A percentile compares a stretch with the other conserved stretches of the same genome.
Conservation (phyloP, 1,284 basidiomycete genomes). For the Hemileia vastatrix region DNA sequence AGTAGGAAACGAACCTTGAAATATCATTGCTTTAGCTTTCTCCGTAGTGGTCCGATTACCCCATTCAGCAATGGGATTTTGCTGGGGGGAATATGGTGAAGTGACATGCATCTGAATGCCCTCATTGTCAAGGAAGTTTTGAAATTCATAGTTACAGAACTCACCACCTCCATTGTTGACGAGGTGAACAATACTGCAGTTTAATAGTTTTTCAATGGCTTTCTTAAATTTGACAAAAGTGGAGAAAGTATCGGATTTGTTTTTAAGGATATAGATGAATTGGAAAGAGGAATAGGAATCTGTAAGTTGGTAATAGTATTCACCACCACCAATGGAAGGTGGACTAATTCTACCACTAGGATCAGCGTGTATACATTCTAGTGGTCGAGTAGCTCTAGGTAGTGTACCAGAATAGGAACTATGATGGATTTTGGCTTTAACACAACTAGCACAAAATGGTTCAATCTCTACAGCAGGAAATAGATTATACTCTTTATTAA, state of each 20-base stretch:
- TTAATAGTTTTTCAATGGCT: no score
- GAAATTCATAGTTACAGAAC: neutral
- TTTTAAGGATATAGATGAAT: neutral
- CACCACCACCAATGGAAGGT: neutral
- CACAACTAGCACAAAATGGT: no score
- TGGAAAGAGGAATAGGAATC: neutral
- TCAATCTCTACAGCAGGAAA: no score
- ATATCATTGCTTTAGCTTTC: no score
- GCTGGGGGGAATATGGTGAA: neutral
- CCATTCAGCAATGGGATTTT: neutral
- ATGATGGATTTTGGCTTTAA: no score
- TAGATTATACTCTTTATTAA: no score
- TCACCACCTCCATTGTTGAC: neutral
- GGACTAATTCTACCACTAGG: neutral
- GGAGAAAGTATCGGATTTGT: neutral
- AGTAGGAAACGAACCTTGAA: no score
- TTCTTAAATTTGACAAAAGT: no score
- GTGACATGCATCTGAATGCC: neutral
- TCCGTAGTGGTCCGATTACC: no score
- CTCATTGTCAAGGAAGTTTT: neutral
- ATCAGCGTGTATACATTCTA: neutral
- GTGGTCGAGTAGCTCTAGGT: neutral
- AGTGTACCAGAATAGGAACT: neutral
- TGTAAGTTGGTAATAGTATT: neutral
- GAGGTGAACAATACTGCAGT: neutral